phyloP scores from a whole-genome alignment of 1,284 basidiomycete genomes.

The Trichosporon asahii region DNA sequence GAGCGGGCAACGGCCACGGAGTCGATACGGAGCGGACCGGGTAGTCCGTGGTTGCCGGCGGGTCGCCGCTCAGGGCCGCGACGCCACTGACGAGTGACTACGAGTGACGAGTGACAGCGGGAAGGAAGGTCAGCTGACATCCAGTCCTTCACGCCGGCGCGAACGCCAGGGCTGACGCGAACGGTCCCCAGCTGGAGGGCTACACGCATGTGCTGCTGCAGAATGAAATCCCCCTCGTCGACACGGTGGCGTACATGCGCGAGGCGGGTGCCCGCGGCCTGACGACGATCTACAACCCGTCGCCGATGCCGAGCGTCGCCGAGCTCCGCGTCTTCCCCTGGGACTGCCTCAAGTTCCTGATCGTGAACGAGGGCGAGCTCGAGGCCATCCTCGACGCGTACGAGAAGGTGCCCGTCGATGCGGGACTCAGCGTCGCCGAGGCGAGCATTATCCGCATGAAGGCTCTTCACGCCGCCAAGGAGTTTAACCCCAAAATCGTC shows the following conservation, averaged over 20 bases:
- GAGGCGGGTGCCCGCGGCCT: constrained; percentile 35
- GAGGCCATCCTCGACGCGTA: constrained; percentile 33
- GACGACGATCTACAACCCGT: constrained; percentile 57
- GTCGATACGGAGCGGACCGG: neutral
- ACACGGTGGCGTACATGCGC: constrained; percentile 52
- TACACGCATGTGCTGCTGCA: constrained; percentile 57
- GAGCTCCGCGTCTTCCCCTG: constrained; percentile 55
- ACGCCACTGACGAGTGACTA: constrained; percentile 3
- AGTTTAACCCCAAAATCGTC: constrained; percentile 12
- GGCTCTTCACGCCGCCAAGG: constrained; percentile 9
- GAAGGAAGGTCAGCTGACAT: neutral
- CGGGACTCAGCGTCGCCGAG: constrained; percentile 6
- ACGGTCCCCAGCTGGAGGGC: constrained; percentile 20
- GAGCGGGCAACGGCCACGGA: neutral
- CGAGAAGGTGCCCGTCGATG: constrained; percentile 6
- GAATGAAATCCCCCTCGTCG: constrained; percentile 58
- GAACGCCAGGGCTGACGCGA: constrained; percentile 36
- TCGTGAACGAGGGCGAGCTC: constrained; percentile 58
- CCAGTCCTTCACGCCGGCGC: constrained; percentile 51
- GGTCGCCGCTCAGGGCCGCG: neutral
- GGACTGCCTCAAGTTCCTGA: constrained; percentile 54
- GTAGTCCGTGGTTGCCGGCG: neutral
- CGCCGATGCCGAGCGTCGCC: constrained; percentile 54
- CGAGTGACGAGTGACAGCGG: neutral
- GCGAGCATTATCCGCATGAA: constrained; percentile 13